Evolutionary conservation across 176 grass and related monocot species (phyloP).

Genomic region (Lolium multiflorum): DNA sequence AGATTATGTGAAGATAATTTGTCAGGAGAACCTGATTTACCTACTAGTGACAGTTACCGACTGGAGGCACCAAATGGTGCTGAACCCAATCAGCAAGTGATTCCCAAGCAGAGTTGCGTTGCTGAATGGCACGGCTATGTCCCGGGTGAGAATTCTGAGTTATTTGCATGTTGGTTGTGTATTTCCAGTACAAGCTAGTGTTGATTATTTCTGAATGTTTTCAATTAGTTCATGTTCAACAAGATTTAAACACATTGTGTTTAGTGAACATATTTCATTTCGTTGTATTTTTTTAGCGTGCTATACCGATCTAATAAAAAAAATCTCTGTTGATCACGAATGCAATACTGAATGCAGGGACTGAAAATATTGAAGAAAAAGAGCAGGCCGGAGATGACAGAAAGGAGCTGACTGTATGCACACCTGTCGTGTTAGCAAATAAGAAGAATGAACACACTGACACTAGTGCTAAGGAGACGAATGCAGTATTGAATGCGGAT

Average conservation of each 20-base stretch:
- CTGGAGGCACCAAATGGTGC: constrained; percentile 30
- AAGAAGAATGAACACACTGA: no score
- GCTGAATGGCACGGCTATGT: constrained; percentile 35
- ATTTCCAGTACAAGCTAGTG: neutral
- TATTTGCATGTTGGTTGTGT: neutral
- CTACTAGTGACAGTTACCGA: constrained; percentile 22
- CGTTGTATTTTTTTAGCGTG: neutral
- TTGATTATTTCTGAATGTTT: neutral
- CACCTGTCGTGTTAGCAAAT: no score
- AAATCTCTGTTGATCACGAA: neutral
- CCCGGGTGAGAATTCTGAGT: constrained; percentile 48
- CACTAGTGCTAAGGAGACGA: no score
- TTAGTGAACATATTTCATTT: neutral
- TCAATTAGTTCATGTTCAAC: neutral
- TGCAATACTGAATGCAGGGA: neutral
- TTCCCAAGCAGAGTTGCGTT: constrained; percentile 22
- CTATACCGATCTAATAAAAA: neutral
- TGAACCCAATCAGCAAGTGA: constrained; percentile 28
- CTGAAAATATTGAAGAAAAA: neutral
- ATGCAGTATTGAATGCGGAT: no score
- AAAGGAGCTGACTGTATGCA: neutral
- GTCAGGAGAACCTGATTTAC: constrained; percentile 31
- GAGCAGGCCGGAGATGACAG: neutral
- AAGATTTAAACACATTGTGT: neutral
- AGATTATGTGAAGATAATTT: constrained; percentile 21